Conservation (phyloP, 805 yeast species). For the Lipomyces kockii region DNA sequence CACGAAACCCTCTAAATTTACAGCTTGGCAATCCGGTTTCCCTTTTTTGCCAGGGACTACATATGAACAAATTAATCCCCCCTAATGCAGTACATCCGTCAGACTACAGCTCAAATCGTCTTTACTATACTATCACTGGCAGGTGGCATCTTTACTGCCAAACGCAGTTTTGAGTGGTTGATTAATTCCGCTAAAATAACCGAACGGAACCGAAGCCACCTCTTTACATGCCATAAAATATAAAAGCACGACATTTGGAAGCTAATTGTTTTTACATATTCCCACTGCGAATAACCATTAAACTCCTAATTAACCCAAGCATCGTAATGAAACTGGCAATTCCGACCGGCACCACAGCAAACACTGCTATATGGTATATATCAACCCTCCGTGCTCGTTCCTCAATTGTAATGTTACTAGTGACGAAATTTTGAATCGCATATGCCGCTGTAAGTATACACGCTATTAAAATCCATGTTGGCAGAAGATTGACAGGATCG, state of each 20-base stretch:
- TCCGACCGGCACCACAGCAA: constrained; percentile 98
- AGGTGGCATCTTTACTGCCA: too few species aligned
- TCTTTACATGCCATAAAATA: not conserved
- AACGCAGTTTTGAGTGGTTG: not conserved
- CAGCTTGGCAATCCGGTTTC: too few species aligned
- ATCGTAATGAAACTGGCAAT: constrained; percentile 90
- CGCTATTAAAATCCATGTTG: constrained; percentile 90
- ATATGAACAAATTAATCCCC: too few species aligned
- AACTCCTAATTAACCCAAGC: constrained; percentile 71
- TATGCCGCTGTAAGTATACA: constrained; percentile 75
- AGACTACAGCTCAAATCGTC: too few species aligned
- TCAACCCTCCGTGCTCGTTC: constrained; percentile 72
- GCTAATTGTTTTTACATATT: not conserved
- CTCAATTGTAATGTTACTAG: constrained; percentile 58
- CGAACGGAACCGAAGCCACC: not conserved
- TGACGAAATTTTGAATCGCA: constrained; percentile 84
- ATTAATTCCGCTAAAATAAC: not conserved
- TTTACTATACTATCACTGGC: too few species aligned
- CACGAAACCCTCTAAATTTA: too few species aligned
- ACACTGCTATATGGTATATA: constrained; percentile 74
- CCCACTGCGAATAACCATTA: constrained; percentile 19
- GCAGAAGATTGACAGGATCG: constrained; percentile 72
- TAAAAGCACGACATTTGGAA: not conserved
- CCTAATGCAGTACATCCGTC: too few species aligned
- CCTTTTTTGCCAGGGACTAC: too few species aligned